Evolutionary conservation across 768 basidiomycete species (phyloP), one percentile per base, ranked within the genome.

Genomic region (Suillus paluster): DNA sequence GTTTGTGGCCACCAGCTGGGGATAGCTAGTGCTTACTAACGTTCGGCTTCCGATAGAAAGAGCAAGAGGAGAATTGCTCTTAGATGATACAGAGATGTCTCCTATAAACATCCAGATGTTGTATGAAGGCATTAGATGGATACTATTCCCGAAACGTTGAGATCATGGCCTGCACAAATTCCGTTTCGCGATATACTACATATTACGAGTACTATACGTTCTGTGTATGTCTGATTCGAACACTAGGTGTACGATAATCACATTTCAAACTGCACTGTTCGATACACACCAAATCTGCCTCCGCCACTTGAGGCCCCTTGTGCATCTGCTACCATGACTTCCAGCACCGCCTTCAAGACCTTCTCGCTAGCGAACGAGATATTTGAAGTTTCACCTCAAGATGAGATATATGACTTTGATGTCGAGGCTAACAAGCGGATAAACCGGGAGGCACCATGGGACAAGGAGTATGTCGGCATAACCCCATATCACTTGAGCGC

Each of bases 391-490:
- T 84, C 89, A 0, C 84, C 87, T 6, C 85, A 92, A 68, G 93
- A 95, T 70, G 85, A 88, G 70, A 92, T 96, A 57, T 94, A 88
- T 78, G 83, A 81, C 34, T 94, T 84, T 64, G 90, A 94, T 72
- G 79, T 77, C 11, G 87, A 85, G 30, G 88, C 81, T n/a, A 84
- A 94, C 74, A 85, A 74, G 70, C 77, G 80, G 57, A 83, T 94
- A 63, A 86, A 88, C 66, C 77, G 83, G 41, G 88, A 89, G 66
- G 79, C 83, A 27, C 94, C 93, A 33, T 99, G 97, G 97, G 82
- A 81, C 61, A 86, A 86, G 70, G 97, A 99, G 95, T 96, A 65
- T 71, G 85, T 80, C 23, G 36, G 15, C 38, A 17, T 48, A 21
- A 17, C 58, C 58, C 63, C 63, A 59, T 34, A 55, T 64, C 41